phyloP scores from a whole-genome alignment of 2,329 filamentous ascomycete genomes.

The Graphilbum fragrans region DNA sequence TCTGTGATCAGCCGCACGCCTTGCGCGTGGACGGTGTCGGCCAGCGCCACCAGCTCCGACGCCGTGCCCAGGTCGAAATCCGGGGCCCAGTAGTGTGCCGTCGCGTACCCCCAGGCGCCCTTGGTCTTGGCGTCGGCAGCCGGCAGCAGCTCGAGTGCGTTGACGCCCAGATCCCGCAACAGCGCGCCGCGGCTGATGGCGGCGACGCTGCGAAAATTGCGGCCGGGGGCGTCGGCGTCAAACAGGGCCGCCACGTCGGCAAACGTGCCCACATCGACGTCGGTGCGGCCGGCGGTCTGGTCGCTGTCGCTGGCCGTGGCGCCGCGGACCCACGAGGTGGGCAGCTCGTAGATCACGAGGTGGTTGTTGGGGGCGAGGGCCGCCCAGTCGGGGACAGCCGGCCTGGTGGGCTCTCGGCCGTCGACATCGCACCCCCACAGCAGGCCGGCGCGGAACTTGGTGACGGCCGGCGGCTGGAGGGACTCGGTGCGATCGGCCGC shows the following conservation, averaged over 20 bases:
- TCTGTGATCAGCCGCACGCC: constrained; percentile 12
- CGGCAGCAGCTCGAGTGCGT: constrained; percentile 14
- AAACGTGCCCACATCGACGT: constrained; percentile 13
- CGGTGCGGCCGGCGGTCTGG: neutral
- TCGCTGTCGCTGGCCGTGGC: constrained; percentile 4
- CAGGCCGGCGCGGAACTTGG: constrained; percentile 10
- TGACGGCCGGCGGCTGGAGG: constrained; percentile 11
- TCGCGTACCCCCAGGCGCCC: constrained; percentile 13
- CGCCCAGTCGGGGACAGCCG: neutral
- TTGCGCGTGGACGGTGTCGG: constrained; percentile 9
- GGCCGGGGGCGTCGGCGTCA: constrained; percentile 3
- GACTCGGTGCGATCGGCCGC: constrained; percentile 3
- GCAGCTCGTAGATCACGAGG: constrained; percentile 15
- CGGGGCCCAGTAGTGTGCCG: constrained; percentile 14
- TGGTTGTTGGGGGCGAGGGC: constrained; percentile 12
- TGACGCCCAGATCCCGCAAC: constrained; percentile 14
- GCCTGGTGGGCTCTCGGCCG: constrained; percentile 6
- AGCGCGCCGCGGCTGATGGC: constrained; percentile 7
- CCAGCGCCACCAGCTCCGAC: constrained; percentile 9
- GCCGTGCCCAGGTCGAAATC: constrained; percentile 13
- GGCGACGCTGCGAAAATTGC: constrained; percentile 6
- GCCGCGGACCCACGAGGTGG: constrained; percentile 12
- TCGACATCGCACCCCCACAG: constrained; percentile 12
- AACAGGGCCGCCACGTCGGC: constrained; percentile 13
- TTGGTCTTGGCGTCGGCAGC: constrained; percentile 12